These are phyloP conservation scores for Parmelia sp. DNA, from an alignment of 495 filamentous ascomycete species.

Conservation along the genomic window DNA sequence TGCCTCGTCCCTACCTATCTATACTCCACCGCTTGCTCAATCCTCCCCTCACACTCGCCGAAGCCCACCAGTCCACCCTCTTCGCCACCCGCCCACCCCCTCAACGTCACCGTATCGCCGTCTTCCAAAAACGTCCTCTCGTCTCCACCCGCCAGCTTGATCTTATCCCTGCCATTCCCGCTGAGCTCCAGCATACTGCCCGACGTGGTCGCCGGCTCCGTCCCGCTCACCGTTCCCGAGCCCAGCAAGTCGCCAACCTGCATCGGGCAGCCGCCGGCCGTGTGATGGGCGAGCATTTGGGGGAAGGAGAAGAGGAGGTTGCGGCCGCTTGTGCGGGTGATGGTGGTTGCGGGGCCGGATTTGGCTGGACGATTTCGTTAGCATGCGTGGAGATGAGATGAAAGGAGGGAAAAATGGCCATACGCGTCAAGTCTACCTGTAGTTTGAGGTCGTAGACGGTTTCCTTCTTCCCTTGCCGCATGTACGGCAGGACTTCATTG, in stretches of 20 bases:
- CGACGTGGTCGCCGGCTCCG: constrained; percentile 43
- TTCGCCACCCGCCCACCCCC: constrained; percentile 53
- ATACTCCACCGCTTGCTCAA: constrained; percentile 18
- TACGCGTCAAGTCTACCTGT: constrained; percentile 64
- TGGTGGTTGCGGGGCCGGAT: constrained; percentile 56
- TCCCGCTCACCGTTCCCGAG: constrained; percentile 84
- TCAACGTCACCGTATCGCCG: constrained; percentile 69
- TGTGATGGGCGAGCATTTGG: constrained; percentile 93
- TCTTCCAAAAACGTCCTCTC: constrained; percentile 75
- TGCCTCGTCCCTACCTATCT: neutral
- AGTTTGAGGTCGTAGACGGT: constrained; percentile 70
- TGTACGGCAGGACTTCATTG: constrained; percentile 55
- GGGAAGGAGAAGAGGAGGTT: constrained; percentile 87
- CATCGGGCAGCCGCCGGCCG: constrained; percentile 77
- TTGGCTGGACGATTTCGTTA: constrained; percentile 33
- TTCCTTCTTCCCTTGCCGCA: constrained; percentile 57
- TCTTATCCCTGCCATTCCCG: constrained; percentile 56
- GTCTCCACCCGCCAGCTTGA: constrained; percentile 62
- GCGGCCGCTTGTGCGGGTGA: constrained; percentile 56
- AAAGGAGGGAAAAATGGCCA: too few relatives aligned
- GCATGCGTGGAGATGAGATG: constrained; percentile 19
- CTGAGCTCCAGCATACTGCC: constrained; percentile 82
- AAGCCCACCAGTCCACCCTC: constrained; percentile 38
- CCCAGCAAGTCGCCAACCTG: constrained; percentile 78
- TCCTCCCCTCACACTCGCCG: constrained; percentile 35